These are phyloP conservation scores for Blastobotrys ciferrii DNA, from an alignment of 1,139 yeast genomes.

Conservation along the genomic window DNA sequence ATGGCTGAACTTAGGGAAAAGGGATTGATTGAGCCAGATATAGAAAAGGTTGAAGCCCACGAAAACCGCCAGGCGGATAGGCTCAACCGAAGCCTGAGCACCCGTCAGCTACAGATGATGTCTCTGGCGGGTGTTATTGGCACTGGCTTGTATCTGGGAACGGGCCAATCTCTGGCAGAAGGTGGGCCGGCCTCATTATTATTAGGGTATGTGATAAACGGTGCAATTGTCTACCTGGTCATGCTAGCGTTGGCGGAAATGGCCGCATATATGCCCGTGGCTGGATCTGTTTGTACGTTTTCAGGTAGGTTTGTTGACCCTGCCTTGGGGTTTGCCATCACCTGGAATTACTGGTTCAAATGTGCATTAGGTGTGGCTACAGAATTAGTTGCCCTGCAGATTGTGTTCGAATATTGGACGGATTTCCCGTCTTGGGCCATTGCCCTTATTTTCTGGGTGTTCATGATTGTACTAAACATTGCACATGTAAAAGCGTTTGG, in stretches of 20 bases:
- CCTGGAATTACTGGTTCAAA: constrained; percentile 57
- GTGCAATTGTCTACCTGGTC: constrained; percentile 51
- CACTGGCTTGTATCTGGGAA: constrained; percentile 54
- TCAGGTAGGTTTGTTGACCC: constrained; percentile 59
- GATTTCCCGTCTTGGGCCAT: constrained; percentile 56
- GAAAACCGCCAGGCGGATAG: constrained; percentile 21
- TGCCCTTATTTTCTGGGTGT: constrained; percentile 57
- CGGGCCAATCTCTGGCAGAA: constrained; percentile 49
- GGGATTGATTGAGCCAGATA: neutral
- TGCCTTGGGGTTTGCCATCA: constrained; percentile 59
- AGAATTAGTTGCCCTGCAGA: constrained; percentile 58
- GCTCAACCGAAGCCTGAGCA: constrained; percentile 42
- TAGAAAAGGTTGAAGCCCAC: constrained; percentile 1
- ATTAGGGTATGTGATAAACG: constrained; percentile 48
- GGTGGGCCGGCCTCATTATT: constrained; percentile 56
- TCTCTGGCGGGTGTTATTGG: constrained; percentile 46
- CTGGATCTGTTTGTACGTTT: constrained; percentile 61
- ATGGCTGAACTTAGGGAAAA: neutral
- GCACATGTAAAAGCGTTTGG: constrained; percentile 58
- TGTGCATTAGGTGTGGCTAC: constrained; percentile 39
- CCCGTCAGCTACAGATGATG: constrained; percentile 49
- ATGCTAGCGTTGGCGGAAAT: constrained; percentile 62
- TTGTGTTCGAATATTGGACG: constrained; percentile 58
- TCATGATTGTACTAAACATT: constrained; percentile 50
- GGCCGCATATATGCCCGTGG: constrained; percentile 57